Base-by-base conservation (phyloP, 768 basidiomycete genomes). In the Lactarius deliciosus region DNA sequence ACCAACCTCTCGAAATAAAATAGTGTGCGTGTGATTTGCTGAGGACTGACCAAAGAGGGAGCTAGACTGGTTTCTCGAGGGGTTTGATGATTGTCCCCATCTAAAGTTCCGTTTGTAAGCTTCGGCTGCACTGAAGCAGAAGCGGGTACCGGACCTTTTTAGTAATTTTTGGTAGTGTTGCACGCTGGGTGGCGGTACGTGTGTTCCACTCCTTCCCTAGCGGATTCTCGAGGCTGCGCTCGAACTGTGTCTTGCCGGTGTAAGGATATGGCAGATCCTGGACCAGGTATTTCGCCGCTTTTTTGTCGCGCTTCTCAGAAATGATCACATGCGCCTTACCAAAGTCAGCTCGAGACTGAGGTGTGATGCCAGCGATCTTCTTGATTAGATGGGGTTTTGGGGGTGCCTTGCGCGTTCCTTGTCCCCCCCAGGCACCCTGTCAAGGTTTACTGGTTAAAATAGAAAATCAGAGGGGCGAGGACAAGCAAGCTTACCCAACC, bases 191-290 rank as follows among this genome's bases (percentile, higher is more conserved):
- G 3, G 81, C 89, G 10, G 91, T 83, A 58, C 94, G 81, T 1
- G 94, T 95, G 72, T 96, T 96, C 95, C 95, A 99, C 76, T 98
- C 96, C 58, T 81, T 81, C 8, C 96, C 96, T 34, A 98, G 72
- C 7, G 96, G 95, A 38, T 79, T 82, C 50, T 88, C 85, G 81
- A 97, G 86, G 68, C 84, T 84, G 40, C 89, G 86, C 77, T 97
- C 95, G 73, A 90, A 98, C 79, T 98, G 97, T 4, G 90, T 92
- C 64, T 88, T 88, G 76, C 90, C 92, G 10, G 96, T 98, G 74
- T 94, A 98, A 3, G 96, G 97, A 77, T 90, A 91, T 3, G 97
- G 97, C 55, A 99, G 77, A 75, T 98, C 96, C 76, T 91, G 91
- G 63, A 94, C 87, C 66, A 88, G 82, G 75, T 96, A 98, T 77